These are phyloP conservation scores for Hyphopichia fennica DNA, from an alignment of 1,139 yeast species.

Conservation along the genomic window DNA sequence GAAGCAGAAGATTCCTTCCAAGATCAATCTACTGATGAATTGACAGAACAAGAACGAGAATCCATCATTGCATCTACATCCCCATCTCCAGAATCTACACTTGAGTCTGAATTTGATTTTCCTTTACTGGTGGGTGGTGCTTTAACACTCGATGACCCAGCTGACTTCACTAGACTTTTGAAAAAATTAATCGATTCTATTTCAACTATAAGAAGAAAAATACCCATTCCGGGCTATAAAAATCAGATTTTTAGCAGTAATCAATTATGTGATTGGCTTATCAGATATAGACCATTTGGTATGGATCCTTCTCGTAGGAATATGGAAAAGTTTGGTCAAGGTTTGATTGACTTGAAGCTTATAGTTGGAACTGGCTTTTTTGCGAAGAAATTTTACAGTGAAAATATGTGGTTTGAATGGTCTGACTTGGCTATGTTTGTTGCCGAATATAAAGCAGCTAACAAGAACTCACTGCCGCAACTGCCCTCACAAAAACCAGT, in stretches of 20 bases:
- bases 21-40: neutral
- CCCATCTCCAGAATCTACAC: slow-evolving; percentile 1
- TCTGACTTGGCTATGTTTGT: slow-evolving; percentile 32
- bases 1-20: slow-evolving; percentile 1
- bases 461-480: slow-evolving; percentile 2
- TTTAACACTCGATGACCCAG: slow-evolving; percentile 14
- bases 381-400: slow-evolving; percentile 39
- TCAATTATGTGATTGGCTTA: slow-evolving; percentile 32
- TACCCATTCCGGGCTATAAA: slow-evolving; percentile 44
- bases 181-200: slow-evolving; percentile 23
- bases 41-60: neutral
- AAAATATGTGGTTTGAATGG: slow-evolving; percentile 52
- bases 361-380: slow-evolving; percentile 35
- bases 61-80: neutral
- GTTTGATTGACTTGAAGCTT: slow-evolving; percentile 36
- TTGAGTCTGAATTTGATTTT: slow-evolving; percentile 20
- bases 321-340: slow-evolving; percentile 45
- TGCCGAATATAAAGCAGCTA: slow-evolving; percentile 13
- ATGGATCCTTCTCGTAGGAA: slow-evolving; percentile 40
- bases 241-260: slow-evolving; percentile 43
- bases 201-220: slow-evolving; percentile 30
- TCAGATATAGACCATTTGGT: slow-evolving; percentile 29
- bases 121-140: slow-evolving; percentile 36
- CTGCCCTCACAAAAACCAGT: too few relatives aligned
- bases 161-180: slow-evolving; percentile 24